Evolutionary conservation across 2,329 filamentous ascomycete species (phyloP).

Genomic region (Aspergillaceae sp.): DNA sequence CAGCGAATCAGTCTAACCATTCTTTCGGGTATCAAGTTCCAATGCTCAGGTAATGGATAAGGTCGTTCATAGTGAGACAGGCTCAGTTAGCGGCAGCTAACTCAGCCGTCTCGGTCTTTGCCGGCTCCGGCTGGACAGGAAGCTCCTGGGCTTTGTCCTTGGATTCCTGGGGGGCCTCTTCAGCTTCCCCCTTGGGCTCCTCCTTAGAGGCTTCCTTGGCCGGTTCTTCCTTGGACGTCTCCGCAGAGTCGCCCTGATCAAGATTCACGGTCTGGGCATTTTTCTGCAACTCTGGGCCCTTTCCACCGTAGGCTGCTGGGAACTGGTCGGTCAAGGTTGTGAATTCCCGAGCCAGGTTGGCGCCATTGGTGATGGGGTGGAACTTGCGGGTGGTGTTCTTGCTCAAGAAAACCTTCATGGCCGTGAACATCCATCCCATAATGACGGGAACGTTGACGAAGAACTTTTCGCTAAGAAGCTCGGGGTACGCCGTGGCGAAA

Average conservation of each 20-base stretch:
- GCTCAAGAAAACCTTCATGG: slow-evolving; percentile 67
- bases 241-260: slow-evolving; percentile 4
- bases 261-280: slow-evolving; percentile 24
- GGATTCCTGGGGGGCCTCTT: neutral
- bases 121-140: slow-evolving; percentile 3
- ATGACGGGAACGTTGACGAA: slow-evolving; percentile 88
- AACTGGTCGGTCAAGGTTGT: slow-evolving; percentile 53
- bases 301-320: slow-evolving; percentile 72
- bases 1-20: slow-evolving; percentile 7
- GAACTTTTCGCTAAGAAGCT: slow-evolving; percentile 83
- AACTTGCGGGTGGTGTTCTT: slow-evolving; percentile 70
- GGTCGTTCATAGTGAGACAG: too few relatives aligned
- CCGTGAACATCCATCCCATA: slow-evolving; percentile 78
- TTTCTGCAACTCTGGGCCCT: slow-evolving; percentile 46
- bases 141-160: neutral
- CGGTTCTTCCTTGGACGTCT: slow-evolving; percentile 9
- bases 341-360: slow-evolving; percentile 55
- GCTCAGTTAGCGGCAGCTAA: slow-evolving; percentile 6
- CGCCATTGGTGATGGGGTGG: slow-evolving; percentile 67
- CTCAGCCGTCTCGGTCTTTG: slow-evolving; percentile 10
- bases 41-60: neutral
- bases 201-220: slow-evolving; percentile 10
- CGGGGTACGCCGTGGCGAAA: slow-evolving; percentile 77
- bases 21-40: slow-evolving; percentile 12
- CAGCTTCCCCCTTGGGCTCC: slow-evolving; percentile 2